Evolutionary conservation across 2,329 filamentous ascomycete genomes (phyloP).

Genomic region (Colletotrichum zoysiae): DNA sequence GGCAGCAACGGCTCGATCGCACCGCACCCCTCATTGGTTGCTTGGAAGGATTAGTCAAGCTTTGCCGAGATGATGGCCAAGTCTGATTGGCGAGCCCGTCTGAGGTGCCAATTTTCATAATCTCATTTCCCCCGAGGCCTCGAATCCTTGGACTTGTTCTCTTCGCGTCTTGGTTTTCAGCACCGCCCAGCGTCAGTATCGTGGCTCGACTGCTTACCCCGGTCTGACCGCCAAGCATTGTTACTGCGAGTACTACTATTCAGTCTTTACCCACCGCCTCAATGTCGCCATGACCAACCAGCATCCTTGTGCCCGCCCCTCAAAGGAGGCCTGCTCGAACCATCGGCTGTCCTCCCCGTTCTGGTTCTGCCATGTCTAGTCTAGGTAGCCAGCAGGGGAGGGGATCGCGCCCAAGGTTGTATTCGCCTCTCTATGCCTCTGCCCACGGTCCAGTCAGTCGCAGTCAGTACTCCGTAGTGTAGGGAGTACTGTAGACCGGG

Average conservation of each 20-base stretch:
- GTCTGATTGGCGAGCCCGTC: conserved; percentile 37
- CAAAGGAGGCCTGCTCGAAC: conserved; percentile 25
- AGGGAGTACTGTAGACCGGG: not conserved
- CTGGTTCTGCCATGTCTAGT: conserved; percentile 16
- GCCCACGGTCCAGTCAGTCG: not conserved
- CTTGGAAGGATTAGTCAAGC: conserved; percentile 28
- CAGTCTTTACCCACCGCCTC: not conserved
- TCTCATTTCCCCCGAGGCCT: conserved; percentile 36
- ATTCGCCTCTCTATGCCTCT: conserved; percentile 8
- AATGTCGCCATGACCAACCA: conserved; percentile 40
- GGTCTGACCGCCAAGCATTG: conserved; percentile 23
- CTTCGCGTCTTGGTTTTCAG: not conserved
- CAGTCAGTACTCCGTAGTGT: not conserved
- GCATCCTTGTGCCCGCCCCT: conserved; percentile 32
- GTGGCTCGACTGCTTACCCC: conserved; percentile 10
- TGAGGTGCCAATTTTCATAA: conserved; percentile 15
- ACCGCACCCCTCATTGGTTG: conserved; percentile 33
- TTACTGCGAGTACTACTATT: not conserved
- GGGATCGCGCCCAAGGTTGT: conserved; percentile 34
- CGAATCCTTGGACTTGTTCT: conserved; percentile 24
- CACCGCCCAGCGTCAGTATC: conserved; percentile 6
- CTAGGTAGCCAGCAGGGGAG: conserved; percentile 25
- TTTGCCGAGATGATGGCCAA: conserved; percentile 40
- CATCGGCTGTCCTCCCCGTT: conserved; percentile 15
- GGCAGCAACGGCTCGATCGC: conserved; percentile 28